Evolutionary conservation across 2,329 filamentous ascomycete species (phyloP).

Genomic region (Laburnicola sp.): DNA sequence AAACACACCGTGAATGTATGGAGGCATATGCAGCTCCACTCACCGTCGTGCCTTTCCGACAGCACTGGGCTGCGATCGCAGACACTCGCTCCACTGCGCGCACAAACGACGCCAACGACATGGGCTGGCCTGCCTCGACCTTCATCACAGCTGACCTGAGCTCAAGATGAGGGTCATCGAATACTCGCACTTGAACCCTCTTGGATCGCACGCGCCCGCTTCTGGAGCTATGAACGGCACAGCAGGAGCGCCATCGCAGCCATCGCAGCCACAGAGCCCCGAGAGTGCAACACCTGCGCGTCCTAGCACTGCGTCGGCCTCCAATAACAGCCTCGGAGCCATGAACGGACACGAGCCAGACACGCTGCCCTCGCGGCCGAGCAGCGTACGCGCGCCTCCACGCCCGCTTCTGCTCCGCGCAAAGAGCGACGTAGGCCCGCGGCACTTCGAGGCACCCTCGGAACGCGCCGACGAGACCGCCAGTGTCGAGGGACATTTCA

Average conservation of each 20-base stretch:
- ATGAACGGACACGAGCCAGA: slow-evolving; percentile 33
- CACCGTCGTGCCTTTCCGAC: slow-evolving; percentile 1
- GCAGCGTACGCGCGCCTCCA: slow-evolving; percentile 51
- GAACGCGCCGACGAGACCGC: slow-evolving; percentile 43
- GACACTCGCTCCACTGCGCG: neutral
- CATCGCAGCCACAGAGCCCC: slow-evolving; percentile 17
- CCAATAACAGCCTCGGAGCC: slow-evolving; percentile 19
- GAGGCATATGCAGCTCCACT: neutral
- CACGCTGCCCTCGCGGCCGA: slow-evolving; percentile 53
- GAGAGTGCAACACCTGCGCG: slow-evolving; percentile 24
- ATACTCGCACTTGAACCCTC: slow-evolving; percentile 23
- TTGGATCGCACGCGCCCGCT: slow-evolving; percentile 31
- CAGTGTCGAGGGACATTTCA: slow-evolving; percentile 57
- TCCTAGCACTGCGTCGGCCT: slow-evolving; percentile 32
- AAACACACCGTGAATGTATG: slow-evolving; percentile 4
- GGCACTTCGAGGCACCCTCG: slow-evolving; percentile 28
- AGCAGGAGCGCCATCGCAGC: slow-evolving; percentile 11
- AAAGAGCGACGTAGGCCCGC: slow-evolving; percentile 64
- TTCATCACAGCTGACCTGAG: slow-evolving; percentile 26
- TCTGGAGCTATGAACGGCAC: slow-evolving; percentile 24
- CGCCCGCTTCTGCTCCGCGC: slow-evolving; percentile 54
- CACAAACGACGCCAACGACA: slow-evolving; percentile 27
- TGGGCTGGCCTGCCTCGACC: slow-evolving; percentile 31
- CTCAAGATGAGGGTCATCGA: slow-evolving; percentile 38
- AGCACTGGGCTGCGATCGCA: neutral